Base-by-base conservation (phyloP, 768 basidiomycete species). In the Panaeolus cyanescens region DNA sequence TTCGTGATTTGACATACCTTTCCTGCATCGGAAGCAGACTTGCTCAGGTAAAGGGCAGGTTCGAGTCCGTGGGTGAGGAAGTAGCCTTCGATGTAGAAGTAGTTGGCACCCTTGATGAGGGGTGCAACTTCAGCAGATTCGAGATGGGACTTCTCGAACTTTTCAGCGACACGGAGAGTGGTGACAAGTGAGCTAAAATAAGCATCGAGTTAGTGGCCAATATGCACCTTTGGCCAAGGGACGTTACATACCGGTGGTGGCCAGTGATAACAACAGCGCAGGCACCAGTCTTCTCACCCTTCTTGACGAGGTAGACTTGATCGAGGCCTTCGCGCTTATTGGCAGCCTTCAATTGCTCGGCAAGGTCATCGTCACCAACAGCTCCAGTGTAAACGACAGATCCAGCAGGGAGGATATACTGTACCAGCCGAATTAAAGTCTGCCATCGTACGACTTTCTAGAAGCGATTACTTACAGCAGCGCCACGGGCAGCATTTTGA, bases 211-310 rank as follows among this genome's bases (percentile, higher is more conserved):
- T 12, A n/a, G 17, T 42, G 10, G 28, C 53, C 59, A 22, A 59
- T 30, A 56, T 50, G 25, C 55, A 56, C 5, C 30, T 50, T 6
- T 28, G 3, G 5, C 19, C 3, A 55, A 57, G 36, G 45, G 33
- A 34, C 20, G 50, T 32, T 53, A 50, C 84, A 31, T 64, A 95
- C 93, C 96, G 86, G 75, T 97, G 71, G 77, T 97, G 95, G 45
- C 91, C 93, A 55, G 95, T 98, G 76, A 99, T 86, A 67, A 99
- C 76, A 65, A 99, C 97, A 15, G 93, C 96, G 72, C 97, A 99
- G 57, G 97, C 95, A 60, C 97, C 97, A 5, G 97, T 99, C 77
- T 93, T 88, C 72, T 89, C 88, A 61, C 89, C 91, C 64, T 90
- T 80, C 74, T 90, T 89, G 68, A 99, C 93, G 68, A 88, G 90